Evolutionary conservation across 139 green algal species (phyloP).

Genomic region (Mychonastes homosphaera): DNA sequence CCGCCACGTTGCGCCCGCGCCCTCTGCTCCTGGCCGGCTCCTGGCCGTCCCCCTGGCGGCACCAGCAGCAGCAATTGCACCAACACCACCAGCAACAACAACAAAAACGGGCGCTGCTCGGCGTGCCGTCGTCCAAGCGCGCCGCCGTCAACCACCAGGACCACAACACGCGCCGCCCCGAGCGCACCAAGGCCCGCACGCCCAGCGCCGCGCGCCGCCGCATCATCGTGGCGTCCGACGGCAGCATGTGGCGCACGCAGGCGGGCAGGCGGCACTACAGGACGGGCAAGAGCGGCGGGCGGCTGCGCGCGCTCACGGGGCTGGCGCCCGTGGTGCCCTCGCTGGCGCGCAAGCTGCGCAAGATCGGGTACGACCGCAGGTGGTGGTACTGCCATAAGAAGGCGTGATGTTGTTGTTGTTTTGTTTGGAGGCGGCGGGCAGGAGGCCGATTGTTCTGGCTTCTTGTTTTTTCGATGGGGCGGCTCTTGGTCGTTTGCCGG

Average conservation of each 20-base stretch:
- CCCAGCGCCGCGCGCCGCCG: conserved; percentile 10
- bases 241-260: conserved; percentile 19
- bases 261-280: conserved; percentile 17
- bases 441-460: too few species aligned
- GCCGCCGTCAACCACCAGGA: conserved; percentile 14
- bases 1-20: background rate
- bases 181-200: conserved; percentile 15
- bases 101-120: conserved; percentile 12
- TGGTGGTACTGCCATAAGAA: conserved; percentile 18
- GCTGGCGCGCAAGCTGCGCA: conserved; percentile 15
- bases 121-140: background rate
- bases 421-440: too few species aligned
- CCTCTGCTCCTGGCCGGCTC: background rate
- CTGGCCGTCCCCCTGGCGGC: background rate
- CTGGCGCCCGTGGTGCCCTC: conserved; percentile 13
- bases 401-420: too few species aligned
- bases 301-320: conserved; percentile 9
- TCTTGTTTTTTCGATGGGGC: too few species aligned
- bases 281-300: conserved; percentile 12
- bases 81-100: conserved; percentile 11
- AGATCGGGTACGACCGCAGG: conserved; percentile 19
- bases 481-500: too few species aligned
- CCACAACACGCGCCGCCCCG: conserved; percentile 13
- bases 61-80: background rate
- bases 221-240: conserved; percentile 15